Evolutionary conservation across 768 basidiomycete species (phyloP), one percentile per base, ranked within the genome.

Genomic region (Podaxis sp.): DNA sequence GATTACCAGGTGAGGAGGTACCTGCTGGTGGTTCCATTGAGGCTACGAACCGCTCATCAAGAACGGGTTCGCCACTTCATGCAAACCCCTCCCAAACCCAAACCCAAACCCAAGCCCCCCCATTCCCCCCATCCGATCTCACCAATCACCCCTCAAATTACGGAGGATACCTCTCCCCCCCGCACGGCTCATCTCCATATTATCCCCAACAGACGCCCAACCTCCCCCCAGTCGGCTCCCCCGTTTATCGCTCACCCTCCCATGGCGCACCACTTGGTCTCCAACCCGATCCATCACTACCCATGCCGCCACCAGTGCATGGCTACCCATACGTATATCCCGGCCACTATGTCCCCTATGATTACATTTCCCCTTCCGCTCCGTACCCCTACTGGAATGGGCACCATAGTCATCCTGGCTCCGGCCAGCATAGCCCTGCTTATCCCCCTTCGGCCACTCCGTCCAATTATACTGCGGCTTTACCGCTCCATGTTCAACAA

Each of bases 371-470:
- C 42, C 19, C 52, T 33, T 33, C 73, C 2, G 76, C 75, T 61
- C 76, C 78, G 4, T 74, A 80, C 36, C 66, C 74, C 56, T 76
- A 74, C 61, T 82, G 81, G 82, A 71, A 73, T 26, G 72, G 57
- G 17, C 60, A 62, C 53, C 65, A 64, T 63, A 67, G 61, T 28
- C 65, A 65, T 38, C 69, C 72, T n/a, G 65, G 64, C 28, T 72
- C 73, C 3, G 71, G 68, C 53, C 63, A 65, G 39, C 68, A 72
- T 52, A 73, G 61, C 52, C 73, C 71, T 9, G 65, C 66, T 22
- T 71, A 70, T 46, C 60, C 70, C 19, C 66, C 57, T 8, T 63
- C 68, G 19, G 59, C 69, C 11, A 57, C 64, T 39, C 63, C 59
- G 44, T 63, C 65, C 11, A 56, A 57, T 39, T 64, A 70, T 60